Base-by-base conservation (phyloP, 805 yeast genomes). In the Yamadazyma akitaensis region DNA sequence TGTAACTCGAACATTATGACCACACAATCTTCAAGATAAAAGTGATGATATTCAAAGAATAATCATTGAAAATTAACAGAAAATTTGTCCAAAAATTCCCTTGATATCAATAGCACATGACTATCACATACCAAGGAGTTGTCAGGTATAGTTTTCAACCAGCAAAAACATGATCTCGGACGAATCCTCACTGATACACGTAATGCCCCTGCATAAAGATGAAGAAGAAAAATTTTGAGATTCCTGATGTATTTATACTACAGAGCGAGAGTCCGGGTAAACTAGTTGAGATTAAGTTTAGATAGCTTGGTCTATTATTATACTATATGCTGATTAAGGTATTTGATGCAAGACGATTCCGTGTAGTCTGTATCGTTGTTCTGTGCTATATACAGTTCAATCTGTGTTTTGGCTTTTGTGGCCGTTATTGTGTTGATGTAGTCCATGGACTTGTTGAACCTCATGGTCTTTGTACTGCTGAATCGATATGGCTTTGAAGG, bases 151-250 rank as follows among this genome's bases (percentile, higher is more conserved):
- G 91, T 88, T 94, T 92, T 94, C 97, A 94, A 92, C 97, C 96
- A 92, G 99, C 99, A 92, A 92, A 92, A 88, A 94, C 98, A 92
- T 96, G 96, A 91, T 90, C 99, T 92, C 99, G 98, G 99, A 94
- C 97, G 96, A 91, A 90, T 94, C 99, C 98, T 92, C 99, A 92
- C 96, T 91, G 98, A 92, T 90, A 89, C 96, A 96, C 96, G 98
- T 94, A 92, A 90, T 92, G 96, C 98, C 98, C 99, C 85, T 86
- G 99, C 98, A 92, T 89, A 92, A 92, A 85, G 97, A 91, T 88
- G 76, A 68, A 67, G 67, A 58, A 49, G 37, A 43, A 43, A 37
- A 17, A 16, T 39, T 28, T 18, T 19, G 24, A 16, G 39, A 14
- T 17, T 33, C 9, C 32, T 37, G 37, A 19, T 26, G 25, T 40